These are phyloP conservation scores for Arachis stenosperma DNA, from an alignment of 306 rosid genomes.

Conservation along the genomic window DNA sequence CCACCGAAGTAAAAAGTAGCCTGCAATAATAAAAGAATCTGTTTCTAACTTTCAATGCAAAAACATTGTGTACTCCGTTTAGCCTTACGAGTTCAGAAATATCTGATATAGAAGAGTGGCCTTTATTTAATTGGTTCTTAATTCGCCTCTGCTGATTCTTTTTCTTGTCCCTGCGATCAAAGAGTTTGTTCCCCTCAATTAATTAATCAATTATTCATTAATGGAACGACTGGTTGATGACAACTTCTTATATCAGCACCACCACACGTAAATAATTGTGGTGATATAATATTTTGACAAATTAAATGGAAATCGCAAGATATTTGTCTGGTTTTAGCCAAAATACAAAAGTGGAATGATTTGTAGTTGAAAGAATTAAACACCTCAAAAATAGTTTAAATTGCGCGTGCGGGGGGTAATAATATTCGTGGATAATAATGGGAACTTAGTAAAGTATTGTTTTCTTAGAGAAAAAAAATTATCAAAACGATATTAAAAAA, in stretches of 20 bases:
- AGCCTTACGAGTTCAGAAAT: slow-evolving; percentile 1
- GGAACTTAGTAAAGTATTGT: neutral
- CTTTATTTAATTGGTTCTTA: neutral
- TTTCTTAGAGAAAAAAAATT: too few relatives aligned
- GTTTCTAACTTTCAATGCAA: too few relatives aligned
- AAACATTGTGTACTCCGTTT: neutral
- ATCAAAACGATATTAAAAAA: too few relatives aligned
- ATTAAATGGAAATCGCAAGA: neutral
- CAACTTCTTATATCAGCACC: slow-evolving; percentile 14
- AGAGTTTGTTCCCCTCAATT: neutral
- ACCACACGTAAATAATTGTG: slow-evolving; percentile 18
- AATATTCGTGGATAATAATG: neutral
- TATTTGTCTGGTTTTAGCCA: neutral
- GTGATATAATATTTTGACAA: neutral
- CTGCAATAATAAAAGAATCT: neutral
- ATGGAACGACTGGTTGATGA: neutral
- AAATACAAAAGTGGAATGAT: neutral
- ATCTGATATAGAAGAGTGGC: slow-evolving; percentile 27
- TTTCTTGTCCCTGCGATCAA: neutral
- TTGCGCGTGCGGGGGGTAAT: neutral
- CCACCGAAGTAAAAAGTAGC: too few relatives aligned
- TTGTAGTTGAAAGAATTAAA: neutral
- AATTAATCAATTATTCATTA: neutral
- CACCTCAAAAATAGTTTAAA: neutral
- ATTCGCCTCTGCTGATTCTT: neutral